Evolutionary conservation across 1,284 basidiomycete species (phyloP).

Genomic region (Apiotrichum veenhuisii): DNA sequence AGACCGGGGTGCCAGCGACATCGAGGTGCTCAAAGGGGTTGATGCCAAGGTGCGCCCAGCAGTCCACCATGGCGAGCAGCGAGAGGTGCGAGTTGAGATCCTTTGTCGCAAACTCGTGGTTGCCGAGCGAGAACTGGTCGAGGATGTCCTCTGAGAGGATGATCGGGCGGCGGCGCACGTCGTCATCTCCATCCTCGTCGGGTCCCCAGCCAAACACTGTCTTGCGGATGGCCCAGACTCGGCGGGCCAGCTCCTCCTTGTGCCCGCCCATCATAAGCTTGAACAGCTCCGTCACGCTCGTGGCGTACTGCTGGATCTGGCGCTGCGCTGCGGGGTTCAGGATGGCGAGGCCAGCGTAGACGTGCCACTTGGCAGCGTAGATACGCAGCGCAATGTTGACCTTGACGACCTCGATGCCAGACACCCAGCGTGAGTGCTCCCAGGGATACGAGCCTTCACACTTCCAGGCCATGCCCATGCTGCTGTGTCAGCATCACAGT

Average conservation of each 20-base stretch:
- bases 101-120: conserved; percentile 48
- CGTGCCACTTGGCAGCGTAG: conserved; percentile 97
- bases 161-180: conserved; percentile 58
- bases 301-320: conserved; percentile 88
- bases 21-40: conserved; percentile 88
- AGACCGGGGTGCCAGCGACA: conserved; percentile 92
- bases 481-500: conserved; percentile 48
- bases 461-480: conserved; percentile 97
- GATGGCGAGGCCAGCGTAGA: conserved; percentile 95
- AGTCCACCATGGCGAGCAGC: conserved; percentile 97
- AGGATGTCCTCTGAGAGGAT: conserved; percentile 81
- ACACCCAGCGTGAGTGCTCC: conserved; percentile 88
- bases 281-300: conserved; percentile 81
- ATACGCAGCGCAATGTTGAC: conserved; percentile 96
- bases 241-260: conserved; percentile 61
- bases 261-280: conserved; percentile 91
- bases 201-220: conserved; percentile 67
- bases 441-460: conserved; percentile 78
- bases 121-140: conserved; percentile 80
- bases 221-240: conserved; percentile 72
- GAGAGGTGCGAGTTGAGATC: conserved; percentile 83
- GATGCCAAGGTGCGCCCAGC: conserved; percentile 84
- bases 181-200: conserved; percentile 39
- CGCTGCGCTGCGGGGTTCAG: conserved; percentile 86
- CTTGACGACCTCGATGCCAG: conserved; percentile 98